Evolutionary conservation across 176 grass and related monocot species (phyloP).

Genomic region (Hsuehochloa calcarea): DNA sequence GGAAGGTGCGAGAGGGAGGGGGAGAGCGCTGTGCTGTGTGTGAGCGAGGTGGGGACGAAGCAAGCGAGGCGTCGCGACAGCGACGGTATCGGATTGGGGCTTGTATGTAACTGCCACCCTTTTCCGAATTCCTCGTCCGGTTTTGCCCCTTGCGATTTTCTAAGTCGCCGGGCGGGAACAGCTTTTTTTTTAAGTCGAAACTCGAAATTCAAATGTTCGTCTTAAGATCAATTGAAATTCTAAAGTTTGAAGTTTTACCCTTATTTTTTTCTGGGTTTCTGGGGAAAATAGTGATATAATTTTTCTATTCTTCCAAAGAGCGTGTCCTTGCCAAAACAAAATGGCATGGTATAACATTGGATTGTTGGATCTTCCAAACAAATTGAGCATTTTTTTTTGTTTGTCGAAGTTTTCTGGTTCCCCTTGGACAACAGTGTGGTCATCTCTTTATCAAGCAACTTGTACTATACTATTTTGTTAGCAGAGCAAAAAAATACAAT

Average conservation of each 20-base stretch:
- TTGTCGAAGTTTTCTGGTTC: no score
- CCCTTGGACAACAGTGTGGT: background rate
- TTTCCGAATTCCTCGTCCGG: background rate
- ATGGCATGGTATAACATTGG: no score
- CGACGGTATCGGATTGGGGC: background rate
- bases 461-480: background rate
- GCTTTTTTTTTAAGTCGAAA: no score
- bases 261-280: no score
- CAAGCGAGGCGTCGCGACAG: slow-evolving; percentile 2
- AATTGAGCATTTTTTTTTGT: background rate
- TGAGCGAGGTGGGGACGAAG: background rate
- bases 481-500: background rate
- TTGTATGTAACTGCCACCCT: background rate
- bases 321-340: no score
- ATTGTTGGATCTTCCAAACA: background rate
- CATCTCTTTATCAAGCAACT: background rate
- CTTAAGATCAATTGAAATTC: no score
- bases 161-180: background rate
- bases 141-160: slow-evolving; percentile 26
- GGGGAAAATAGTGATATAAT: no score
- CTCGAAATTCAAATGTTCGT: no score
- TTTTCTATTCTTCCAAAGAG: no score
- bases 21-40: background rate
- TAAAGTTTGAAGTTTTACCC: no score
- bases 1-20: background rate